phyloP scores from a whole-genome alignment of 2,329 filamentous ascomycete species.

The Macrophomina pseudophaseolina region DNA sequence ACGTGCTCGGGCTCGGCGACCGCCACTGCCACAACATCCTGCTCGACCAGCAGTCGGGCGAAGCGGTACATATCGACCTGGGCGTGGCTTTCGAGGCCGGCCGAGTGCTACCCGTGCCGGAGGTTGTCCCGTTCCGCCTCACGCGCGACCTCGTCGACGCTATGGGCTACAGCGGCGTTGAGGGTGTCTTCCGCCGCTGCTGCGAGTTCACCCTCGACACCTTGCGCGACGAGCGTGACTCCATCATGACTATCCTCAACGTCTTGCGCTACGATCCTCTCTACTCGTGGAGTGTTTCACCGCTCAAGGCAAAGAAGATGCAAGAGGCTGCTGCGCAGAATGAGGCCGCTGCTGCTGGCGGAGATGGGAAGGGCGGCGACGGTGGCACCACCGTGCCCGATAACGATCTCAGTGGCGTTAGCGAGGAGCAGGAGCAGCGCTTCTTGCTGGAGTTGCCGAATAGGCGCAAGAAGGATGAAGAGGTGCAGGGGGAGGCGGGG shows the following conservation, averaged over 20 bases:
- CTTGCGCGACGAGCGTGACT: conserved; percentile 90
- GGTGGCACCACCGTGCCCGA: conserved; percentile 41
- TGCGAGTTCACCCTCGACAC: conserved; percentile 98
- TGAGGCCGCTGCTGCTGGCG: conserved; percentile 32
- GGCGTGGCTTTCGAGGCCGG: conserved; percentile 97
- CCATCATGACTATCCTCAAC: conserved; percentile 98
- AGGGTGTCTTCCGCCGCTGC: conserved; percentile 95
- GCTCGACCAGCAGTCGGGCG: conserved; percentile 84
- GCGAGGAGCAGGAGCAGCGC: conserved; percentile 36
- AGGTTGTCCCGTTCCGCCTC: conserved; percentile 92
- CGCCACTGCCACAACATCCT: conserved; percentile 97
- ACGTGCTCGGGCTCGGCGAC: conserved; percentile 91
- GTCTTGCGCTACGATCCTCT: conserved; percentile 97
- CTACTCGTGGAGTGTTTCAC: conserved; percentile 92
- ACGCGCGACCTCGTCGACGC: conserved; percentile 95
- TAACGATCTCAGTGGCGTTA: conserved; percentile 31
- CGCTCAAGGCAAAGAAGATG: conserved; percentile 68
- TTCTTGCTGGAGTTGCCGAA: conserved; percentile 30
- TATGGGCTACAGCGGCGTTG: conserved; percentile 93
- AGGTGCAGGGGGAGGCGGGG: conserved; percentile 80
- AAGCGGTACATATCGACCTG: conserved; percentile 95
- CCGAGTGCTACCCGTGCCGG: conserved; percentile 90
- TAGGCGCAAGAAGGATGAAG: conserved; percentile 45
- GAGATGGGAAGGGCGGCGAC: background rate
- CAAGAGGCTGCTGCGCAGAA: conserved; percentile 67